These are phyloP conservation scores for Citrullus colocynthis DNA, from an alignment of 306 rosid genomes.

Conservation along the genomic window DNA sequence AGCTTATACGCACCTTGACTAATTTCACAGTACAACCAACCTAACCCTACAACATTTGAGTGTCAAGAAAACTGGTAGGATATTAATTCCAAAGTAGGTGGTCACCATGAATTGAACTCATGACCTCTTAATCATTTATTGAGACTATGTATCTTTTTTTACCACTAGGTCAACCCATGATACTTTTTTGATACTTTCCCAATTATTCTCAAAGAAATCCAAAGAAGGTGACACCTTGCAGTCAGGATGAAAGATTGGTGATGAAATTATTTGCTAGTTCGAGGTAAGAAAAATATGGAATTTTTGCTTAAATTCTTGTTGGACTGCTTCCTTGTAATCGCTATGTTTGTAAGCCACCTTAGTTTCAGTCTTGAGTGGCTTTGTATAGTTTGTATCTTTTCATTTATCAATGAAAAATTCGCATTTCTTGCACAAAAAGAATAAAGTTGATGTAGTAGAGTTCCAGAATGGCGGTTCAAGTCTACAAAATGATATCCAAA, in stretches of 20 bases:
- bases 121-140: too few species aligned
- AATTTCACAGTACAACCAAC: too few species aligned
- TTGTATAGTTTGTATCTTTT: too few species aligned
- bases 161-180: too few species aligned
- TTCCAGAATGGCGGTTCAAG: neutral
- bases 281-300: neutral
- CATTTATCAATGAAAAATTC: neutral
- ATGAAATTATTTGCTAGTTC: neutral
- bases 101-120: too few species aligned
- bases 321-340: neutral
- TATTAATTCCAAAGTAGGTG: too few species aligned
- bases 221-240: neutral
- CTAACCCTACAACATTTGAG: too few species aligned
- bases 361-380: neutral
- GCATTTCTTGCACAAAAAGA: neutral
- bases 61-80: too few species aligned
- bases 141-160: too few species aligned
- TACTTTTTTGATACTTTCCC: neutral
- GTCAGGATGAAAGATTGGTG: neutral
- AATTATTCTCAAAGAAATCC: neutral
- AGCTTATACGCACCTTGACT: too few species aligned
- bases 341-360: neutral
- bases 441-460: neutral
- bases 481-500: neutral
- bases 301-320: neutral